phyloP scores from a whole-genome alignment of 2,329 filamentous ascomycete genomes.

The Aspergillus hortae region DNA sequence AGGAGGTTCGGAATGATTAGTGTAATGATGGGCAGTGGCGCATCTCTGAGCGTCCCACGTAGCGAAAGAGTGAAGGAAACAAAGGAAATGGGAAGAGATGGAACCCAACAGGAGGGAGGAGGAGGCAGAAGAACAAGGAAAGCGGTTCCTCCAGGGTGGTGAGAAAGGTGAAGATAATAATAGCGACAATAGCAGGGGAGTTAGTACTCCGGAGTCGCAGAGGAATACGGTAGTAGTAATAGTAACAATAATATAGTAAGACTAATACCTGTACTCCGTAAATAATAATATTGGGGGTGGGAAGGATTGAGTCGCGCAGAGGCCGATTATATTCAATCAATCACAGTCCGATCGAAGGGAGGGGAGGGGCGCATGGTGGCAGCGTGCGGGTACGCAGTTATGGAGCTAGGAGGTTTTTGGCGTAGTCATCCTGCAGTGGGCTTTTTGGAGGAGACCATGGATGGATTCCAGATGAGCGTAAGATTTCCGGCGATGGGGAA shows the following conservation, averaged over 20 bases:
- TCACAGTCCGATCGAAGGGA: slow-evolving; percentile 14
- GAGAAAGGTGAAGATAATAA: not conserved
- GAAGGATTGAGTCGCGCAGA: slow-evolving; percentile 14
- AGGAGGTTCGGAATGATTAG: not conserved
- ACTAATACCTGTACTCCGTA: too few species aligned
- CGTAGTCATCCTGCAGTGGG: slow-evolving; percentile 14
- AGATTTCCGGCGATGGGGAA: too few species aligned
- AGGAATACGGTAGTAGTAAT: too few species aligned
- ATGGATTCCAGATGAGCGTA: too few species aligned
- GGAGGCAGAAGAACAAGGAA: too few species aligned
- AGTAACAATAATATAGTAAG: too few species aligned
- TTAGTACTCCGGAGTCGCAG: too few species aligned
- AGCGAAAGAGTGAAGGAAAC: too few species aligned
- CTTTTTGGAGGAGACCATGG: not conserved
- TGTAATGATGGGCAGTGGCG: not conserved
- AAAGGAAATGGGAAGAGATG: too few species aligned
- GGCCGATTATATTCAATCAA: slow-evolving; percentile 17
- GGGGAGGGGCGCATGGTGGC: slow-evolving; percentile 9
- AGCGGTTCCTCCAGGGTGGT: too few species aligned
- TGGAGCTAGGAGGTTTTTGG: slow-evolving; percentile 9
- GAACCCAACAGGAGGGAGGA: too few species aligned
- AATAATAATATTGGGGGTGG: not conserved
- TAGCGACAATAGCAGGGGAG: not conserved
- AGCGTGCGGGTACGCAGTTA: slow-evolving; percentile 1
- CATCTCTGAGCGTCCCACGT: too few species aligned